A percentile compares a stretch with the other conserved stretches of the same genome.
These are phyloP conservation scores for Gynostemma pentaphyllum DNA, from an alignment of 306 rosid species.

Conservation along the genomic window DNA sequence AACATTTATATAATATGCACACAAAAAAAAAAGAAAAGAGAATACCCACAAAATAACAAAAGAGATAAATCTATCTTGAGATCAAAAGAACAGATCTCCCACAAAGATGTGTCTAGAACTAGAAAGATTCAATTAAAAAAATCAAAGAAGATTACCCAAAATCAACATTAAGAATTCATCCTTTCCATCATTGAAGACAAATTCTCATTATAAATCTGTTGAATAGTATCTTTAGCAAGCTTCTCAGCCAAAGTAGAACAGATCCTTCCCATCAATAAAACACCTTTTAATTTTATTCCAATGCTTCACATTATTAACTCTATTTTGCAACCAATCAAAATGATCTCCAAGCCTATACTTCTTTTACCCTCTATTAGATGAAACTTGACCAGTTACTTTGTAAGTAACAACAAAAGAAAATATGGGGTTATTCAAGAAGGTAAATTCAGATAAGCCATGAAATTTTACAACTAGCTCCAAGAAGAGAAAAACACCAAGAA, in stretches of 20 bases:
- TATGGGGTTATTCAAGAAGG: conserved; percentile 36
- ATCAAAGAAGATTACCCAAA: neutral
- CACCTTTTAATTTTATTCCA: conserved; percentile 47
- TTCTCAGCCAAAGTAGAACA: conserved; percentile 9
- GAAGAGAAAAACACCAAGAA: conserved; percentile 29
- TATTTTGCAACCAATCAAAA: conserved; percentile 47
- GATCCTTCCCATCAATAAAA: conserved; percentile 23
- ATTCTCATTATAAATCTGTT: conserved; percentile 7
- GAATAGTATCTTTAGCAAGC: conserved; percentile 4
- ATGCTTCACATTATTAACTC: conserved; percentile 17
- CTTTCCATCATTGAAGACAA: conserved; percentile 46
- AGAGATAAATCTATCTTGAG: neutral
- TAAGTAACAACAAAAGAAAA: conserved; percentile 40
- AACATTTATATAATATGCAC: too few species aligned
- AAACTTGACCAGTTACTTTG: conserved; percentile 30
- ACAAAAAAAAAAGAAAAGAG: too few species aligned
- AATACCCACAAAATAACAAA: too few species aligned
- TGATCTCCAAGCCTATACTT: conserved; percentile 55
- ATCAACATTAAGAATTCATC: neutral
- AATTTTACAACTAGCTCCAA: conserved; percentile 45
- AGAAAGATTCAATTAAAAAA: neutral
- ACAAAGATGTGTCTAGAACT: neutral
- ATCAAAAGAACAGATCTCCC: neutral
- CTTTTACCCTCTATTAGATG: conserved; percentile 28
- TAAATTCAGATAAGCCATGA: conserved; percentile 47